Percentiles rank a stretch among this genome's conserved stretches.
These are phyloP conservation scores for Hymenoscyphus scutula DNA, from an alignment of 2,329 filamentous ascomycete genomes.

Conservation along the genomic window DNA sequence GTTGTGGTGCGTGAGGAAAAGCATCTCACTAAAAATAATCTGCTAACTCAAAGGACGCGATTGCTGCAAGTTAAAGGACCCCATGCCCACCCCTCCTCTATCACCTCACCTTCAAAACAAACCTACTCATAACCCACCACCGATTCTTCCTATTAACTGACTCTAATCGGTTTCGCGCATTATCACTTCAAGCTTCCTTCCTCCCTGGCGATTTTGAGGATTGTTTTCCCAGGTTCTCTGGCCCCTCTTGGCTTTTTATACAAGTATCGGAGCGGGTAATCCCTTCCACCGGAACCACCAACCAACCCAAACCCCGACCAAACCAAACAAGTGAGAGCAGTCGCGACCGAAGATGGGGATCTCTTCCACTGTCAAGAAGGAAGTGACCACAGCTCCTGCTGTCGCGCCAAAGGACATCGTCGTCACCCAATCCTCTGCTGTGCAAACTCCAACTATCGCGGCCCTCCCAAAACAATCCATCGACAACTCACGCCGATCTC, in stretches of 20 bases:
- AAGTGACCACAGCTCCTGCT: not conserved
- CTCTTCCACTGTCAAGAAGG: not conserved
- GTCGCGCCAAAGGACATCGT: not conserved
- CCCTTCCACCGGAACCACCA: not conserved
- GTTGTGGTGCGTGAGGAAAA: no score
- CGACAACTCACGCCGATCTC: conserved; percentile 14
- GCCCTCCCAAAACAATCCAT: conserved; percentile 14
- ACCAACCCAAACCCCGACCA: not conserved
- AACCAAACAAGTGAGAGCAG: not conserved
- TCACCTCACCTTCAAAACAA: no score
- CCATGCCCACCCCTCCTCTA: no score
- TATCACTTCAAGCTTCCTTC: no score
- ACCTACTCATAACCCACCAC: no score
- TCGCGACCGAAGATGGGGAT: not conserved
- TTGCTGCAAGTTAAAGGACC: no score
- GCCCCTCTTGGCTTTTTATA: not conserved
- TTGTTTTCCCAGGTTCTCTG: not conserved
- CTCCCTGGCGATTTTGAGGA: not conserved
- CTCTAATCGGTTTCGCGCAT: no score
- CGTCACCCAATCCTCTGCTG: no score
- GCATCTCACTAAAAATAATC: no score
- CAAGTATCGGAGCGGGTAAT: not conserved
- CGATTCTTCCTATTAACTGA: no score
- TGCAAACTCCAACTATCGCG: no score
- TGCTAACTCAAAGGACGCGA: no score